Evolutionary conservation across 2,329 filamentous ascomycete species (phyloP).

Genomic region (Stenocarpella maydis): DNA sequence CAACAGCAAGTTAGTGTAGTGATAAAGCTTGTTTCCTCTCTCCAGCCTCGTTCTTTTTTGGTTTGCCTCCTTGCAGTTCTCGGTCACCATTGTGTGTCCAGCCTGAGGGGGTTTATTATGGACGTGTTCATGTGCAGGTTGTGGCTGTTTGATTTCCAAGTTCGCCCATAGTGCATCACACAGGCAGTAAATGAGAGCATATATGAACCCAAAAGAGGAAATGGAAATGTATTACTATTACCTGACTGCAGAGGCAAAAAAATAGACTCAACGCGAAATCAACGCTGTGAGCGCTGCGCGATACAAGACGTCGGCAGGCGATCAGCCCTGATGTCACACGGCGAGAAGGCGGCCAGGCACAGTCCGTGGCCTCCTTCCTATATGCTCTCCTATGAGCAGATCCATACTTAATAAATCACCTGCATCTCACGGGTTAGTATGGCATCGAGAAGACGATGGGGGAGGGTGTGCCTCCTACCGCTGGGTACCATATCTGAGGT

Average conservation of each 20-base stretch:
- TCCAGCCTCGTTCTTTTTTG: neutral
- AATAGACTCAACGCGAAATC: neutral
- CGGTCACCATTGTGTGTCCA: too few species aligned
- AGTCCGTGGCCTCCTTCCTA: neutral
- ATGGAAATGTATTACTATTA: neutral
- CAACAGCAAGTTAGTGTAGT: neutral
- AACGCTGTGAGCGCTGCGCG: neutral
- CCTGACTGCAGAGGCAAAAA: neutral
- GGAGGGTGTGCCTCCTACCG: neutral
- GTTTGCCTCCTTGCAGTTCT: neutral
- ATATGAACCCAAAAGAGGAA: neutral
- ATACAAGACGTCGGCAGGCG: too few species aligned
- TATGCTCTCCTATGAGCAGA: too few species aligned
- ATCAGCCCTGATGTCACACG: neutral
- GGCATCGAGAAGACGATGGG: too few species aligned
- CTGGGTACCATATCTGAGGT: slow-evolving; percentile 25
- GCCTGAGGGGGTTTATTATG: too few species aligned
- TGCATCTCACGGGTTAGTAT: neutral
- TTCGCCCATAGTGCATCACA: neutral
- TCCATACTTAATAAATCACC: too few species aligned
- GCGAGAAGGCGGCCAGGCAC: too few species aligned
- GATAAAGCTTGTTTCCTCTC: neutral
- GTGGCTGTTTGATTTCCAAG: neutral
- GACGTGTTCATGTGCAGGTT: rapidly evolving
- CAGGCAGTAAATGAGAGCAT: neutral